These are phyloP conservation scores for Cucurbita argyrosperma DNA, from an alignment of 306 rosid species.

Conservation along the genomic window DNA sequence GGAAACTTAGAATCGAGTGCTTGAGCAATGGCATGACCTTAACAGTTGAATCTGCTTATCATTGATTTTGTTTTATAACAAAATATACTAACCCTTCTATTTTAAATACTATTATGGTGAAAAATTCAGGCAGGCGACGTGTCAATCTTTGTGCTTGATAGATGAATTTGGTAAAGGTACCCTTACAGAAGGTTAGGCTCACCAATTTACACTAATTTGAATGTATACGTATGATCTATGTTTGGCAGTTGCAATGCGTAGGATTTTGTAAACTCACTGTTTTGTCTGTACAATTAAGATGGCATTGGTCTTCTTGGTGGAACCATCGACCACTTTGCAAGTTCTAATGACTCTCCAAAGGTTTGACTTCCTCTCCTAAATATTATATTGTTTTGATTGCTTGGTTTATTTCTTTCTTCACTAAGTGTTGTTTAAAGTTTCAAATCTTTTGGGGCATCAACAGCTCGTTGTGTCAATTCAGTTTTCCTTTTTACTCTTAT, in stretches of 20 bases:
- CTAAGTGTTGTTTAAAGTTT: background rate
- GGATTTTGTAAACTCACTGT: slow-evolving; percentile 5
- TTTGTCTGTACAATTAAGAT: slow-evolving; percentile 40
- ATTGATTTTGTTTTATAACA: background rate
- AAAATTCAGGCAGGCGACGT: slow-evolving; percentile 69
- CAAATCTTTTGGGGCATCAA: background rate
- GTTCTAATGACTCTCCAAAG: slow-evolving; percentile 64
- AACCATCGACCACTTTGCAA: slow-evolving; percentile 59
- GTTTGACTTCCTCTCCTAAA: slow-evolving; percentile 26
- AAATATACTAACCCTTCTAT: background rate
- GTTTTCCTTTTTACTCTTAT: background rate
- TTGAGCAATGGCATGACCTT: background rate
- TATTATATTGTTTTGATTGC: background rate
- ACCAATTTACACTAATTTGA: slow-evolving; percentile 7
- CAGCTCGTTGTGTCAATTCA: background rate
- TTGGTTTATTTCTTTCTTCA: no score
- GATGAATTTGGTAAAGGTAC: slow-evolving; percentile 99
- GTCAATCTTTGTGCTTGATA: slow-evolving; percentile 60
- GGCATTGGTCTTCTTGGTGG: slow-evolving; percentile 93
- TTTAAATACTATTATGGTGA: background rate
- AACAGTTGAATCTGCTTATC: background rate
- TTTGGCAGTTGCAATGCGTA: slow-evolving; percentile 2
- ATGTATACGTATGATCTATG: background rate
- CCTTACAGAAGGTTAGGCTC: slow-evolving; percentile 83
- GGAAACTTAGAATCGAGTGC: background rate